Conservation (phyloP, 345 rosid species). For the Linum trigynum region DNA sequence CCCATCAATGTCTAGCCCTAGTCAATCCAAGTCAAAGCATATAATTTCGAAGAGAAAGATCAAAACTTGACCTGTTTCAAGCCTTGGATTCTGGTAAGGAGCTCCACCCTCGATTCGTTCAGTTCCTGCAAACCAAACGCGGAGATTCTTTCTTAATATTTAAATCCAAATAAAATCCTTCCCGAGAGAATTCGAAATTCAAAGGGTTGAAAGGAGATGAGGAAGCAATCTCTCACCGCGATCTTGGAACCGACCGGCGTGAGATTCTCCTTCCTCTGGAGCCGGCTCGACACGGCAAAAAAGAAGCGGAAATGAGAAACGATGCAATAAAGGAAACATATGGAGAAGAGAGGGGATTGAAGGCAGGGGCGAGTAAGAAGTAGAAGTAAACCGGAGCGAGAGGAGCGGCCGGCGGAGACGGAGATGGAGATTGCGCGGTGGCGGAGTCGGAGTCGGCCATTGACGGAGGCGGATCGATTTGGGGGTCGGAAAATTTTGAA, state of each 20-base stretch:
- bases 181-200: background rate
- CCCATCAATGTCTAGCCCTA: background rate
- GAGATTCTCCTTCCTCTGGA: conserved; percentile 61
- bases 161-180: background rate
- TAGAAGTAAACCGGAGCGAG: background rate
- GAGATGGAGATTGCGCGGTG: background rate
- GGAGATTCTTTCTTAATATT: background rate
- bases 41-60: background rate
- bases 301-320: conserved; percentile 2
- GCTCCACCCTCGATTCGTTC: conserved; percentile 76
- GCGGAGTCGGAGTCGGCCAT: background rate
- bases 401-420: background rate
- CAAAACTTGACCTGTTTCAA: conserved; percentile 55
- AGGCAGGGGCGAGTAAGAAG: background rate
- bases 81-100: conserved; percentile 72
- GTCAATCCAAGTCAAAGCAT: background rate
- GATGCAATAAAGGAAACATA: background rate
- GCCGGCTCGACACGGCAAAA: conserved; percentile 6
- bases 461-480: background rate
- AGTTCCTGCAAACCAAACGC: conserved; percentile 39
- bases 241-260: conserved; percentile 59
- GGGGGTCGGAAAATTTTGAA: background rate
- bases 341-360: background rate
- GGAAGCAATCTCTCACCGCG: conserved; percentile 28
- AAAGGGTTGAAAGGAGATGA: background rate